Conservation (phyloP, 805 yeast genomes). For the Ogataea philodendri region DNA sequence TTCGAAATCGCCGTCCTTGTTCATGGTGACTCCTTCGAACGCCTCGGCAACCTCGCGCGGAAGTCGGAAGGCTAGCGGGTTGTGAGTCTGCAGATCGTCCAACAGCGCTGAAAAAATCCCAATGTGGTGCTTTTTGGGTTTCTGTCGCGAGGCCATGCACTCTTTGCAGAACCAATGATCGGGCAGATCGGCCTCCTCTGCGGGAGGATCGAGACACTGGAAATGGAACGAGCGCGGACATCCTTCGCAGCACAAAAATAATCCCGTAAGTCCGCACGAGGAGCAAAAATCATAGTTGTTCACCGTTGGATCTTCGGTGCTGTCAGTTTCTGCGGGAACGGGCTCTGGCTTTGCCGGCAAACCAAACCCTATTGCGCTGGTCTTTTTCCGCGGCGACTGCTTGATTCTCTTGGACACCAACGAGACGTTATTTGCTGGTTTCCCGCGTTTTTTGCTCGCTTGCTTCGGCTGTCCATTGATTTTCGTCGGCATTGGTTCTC, state of each 20-base stretch:
- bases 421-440: constrained; percentile 5
- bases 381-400: constrained; percentile 23
- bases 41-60: constrained; percentile 70
- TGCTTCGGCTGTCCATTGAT: constrained; percentile 11
- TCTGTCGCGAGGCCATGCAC: constrained; percentile 49
- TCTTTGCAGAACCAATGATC: constrained; percentile 88
- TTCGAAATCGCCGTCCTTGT: constrained; percentile 66
- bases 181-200: constrained; percentile 70
- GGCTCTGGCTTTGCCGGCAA: constrained; percentile 10
- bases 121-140: constrained; percentile 24
- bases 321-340: constrained; percentile 1
- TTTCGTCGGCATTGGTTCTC: constrained; percentile 2
- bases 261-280: constrained; percentile 87
- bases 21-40: constrained; percentile 70
- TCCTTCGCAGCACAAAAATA: constrained; percentile 88
- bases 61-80: constrained; percentile 64
- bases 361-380: constrained; percentile 14
- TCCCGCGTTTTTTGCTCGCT: constrained; percentile 15
- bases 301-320: constrained; percentile 21
- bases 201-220: constrained; percentile 87
- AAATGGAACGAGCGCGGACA: constrained; percentile 94
- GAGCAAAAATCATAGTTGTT: constrained; percentile 85
- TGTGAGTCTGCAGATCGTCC: constrained; percentile 53
- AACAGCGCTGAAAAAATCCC: constrained; percentile 58
- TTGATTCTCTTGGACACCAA: constrained; percentile 23